A percentile compares a stretch with the other conserved stretches of the same genome.
Evolutionary conservation across 2,329 filamentous ascomycete genomes (phyloP).

Genomic region (Diplodia mutila): DNA sequence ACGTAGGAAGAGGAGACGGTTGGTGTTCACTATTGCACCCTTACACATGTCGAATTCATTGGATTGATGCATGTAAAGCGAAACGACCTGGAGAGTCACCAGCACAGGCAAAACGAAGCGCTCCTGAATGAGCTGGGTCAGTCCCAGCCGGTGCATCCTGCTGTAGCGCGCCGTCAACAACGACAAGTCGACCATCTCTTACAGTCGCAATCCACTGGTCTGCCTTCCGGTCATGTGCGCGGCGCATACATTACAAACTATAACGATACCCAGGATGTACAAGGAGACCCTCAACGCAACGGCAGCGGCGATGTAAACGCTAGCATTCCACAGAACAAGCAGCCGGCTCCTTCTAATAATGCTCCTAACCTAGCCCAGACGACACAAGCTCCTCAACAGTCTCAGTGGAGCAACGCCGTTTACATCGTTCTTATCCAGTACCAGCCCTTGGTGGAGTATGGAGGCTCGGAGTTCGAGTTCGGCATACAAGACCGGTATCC

Average conservation of each 20-base stretch:
- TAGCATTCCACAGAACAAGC: background rate
- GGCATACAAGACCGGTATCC: background rate
- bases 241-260: background rate
- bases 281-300: background rate
- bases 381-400: background rate
- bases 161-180: background rate
- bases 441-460: background rate
- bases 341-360: background rate
- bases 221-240: background rate
- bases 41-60: background rate
- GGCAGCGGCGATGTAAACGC: background rate
- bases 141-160: background rate
- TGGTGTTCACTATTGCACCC: background rate
- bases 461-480: slow-evolving; percentile 4
- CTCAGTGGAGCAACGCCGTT: background rate
- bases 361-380: background rate
- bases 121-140: background rate
- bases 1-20: background rate
- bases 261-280: background rate
- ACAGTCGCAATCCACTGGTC: background rate
- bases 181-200: background rate
- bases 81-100: background rate
- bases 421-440: background rate
- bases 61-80: background rate
- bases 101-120: background rate